Base-by-base conservation (phyloP, 2,329 filamentous ascomycete species). In the Epichloe gansuensis region DNA sequence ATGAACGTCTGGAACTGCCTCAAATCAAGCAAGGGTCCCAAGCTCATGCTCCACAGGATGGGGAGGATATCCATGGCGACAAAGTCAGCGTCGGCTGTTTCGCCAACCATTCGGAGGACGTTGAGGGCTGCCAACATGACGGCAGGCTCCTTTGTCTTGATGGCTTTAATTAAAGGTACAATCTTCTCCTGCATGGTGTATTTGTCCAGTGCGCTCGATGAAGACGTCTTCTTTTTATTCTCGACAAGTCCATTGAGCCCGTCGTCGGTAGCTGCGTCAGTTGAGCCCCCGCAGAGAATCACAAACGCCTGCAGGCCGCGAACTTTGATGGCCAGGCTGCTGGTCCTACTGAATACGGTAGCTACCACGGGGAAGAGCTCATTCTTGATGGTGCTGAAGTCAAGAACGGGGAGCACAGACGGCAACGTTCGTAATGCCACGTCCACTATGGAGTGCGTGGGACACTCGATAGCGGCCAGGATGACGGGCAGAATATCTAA, bases 161-260 rank as follows among this genome's bases (percentile, higher is more conserved):
- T 97, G 2, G 77, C 90, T 63, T 88, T 90, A 55, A 98, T 76
- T 4, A 97, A 72, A 0, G 93, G 93, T 0, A 97, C 80, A 37
- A 98, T 87, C 72, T 96, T 97, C 65, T 98, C 93, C 66, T 98
- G 93, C 72, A 98, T 91, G 0, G 93, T 97, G 64, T 93, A 97
- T 67, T 97, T 97, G 72, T 98, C 93, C 31, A 98, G 74, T 3
- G 91, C 91, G 2, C 83, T 89, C 0, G 85, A 85, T 1, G 80
- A 86, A 3, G 78, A 79, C 2, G 77, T 72, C 63, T 84, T 83
- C 54, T 80, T 77, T 62, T 78, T 80, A 48, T 78, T 73, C 58
- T 78, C 68, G 43, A 71, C 62, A 63, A 91, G 73, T 0, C 89
- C 90, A 58, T 88, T 85, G 3, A 96, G 75, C 4, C 88, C 88